Evolutionary conservation across 2,329 filamentous ascomycete species (phyloP).

Genomic region (Cercospora sojina): DNA sequence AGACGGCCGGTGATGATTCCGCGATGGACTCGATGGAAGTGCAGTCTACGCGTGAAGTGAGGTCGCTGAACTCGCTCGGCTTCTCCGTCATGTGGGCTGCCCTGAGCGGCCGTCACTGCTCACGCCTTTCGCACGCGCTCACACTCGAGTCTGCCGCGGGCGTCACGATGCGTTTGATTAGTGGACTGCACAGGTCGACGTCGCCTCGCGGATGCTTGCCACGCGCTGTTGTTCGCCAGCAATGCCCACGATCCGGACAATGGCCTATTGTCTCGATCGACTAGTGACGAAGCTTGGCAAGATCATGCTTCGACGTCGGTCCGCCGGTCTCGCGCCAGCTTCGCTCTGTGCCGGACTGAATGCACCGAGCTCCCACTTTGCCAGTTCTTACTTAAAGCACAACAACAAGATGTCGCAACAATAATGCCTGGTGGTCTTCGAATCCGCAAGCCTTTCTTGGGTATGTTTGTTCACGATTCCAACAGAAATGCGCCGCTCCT

Average conservation of each 20-base stretch:
- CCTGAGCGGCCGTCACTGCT: not conserved
- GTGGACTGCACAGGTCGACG: not conserved
- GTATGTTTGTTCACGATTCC: conserved; percentile 54
- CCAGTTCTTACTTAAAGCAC: not conserved
- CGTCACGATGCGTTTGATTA: not conserved
- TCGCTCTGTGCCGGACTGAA: not conserved
- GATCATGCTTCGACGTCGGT: not conserved
- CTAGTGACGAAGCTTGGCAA: conserved; percentile 5
- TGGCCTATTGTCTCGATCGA: conserved; percentile 1
- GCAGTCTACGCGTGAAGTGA: conserved; percentile 2
- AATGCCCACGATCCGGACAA: not conserved
- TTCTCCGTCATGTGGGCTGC: conserved; percentile 5
- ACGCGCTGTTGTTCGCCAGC: not conserved
- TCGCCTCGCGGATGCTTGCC: not conserved
- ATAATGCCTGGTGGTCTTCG: conserved; percentile 56
- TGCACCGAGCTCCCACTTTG: not conserved
- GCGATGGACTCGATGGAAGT: conserved; percentile 14
- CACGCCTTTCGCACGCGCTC: not conserved
- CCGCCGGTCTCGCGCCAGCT: not conserved
- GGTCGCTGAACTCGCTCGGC: not conserved
- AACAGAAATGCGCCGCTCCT: not conserved
- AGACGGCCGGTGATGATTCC: conserved; percentile 1
- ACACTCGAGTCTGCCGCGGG: not conserved
- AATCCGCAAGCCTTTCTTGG: conserved; percentile 84
- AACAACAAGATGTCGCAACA: conserved; percentile 17